Conservation (phyloP, 768 basidiomycete genomes). For the Suillus sp. region DNA sequence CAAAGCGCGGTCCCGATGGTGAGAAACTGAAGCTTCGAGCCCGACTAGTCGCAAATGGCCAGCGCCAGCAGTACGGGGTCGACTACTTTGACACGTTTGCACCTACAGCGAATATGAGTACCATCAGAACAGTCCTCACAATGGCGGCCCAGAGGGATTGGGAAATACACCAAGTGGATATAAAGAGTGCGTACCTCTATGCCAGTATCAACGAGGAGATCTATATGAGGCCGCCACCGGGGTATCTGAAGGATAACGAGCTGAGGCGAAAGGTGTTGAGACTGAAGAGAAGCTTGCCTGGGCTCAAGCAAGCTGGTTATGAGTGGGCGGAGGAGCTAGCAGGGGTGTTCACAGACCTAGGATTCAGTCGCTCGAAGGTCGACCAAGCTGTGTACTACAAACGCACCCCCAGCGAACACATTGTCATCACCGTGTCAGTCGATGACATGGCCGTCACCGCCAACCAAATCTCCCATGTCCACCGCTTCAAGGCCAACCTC, state of each 20-base stretch:
- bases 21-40: background rate
- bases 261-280: constrained; percentile 24
- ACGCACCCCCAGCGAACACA: constrained; percentile 6
- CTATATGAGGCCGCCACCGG: constrained; percentile 39
- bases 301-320: constrained; percentile 38
- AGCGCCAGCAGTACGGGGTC: background rate
- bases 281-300: constrained; percentile 37
- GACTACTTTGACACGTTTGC: constrained; percentile 28
- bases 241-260: constrained; percentile 23
- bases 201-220: constrained; percentile 33
- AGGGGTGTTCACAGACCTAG: background rate
- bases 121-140: constrained; percentile 13
- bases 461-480: constrained; percentile 12
- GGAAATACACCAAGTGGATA: constrained; percentile 19
- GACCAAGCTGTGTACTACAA: background rate
- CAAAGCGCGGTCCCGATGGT: background rate
- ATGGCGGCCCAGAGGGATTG: constrained; percentile 13
- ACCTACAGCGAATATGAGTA: constrained; percentile 4
- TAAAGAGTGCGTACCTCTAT: constrained; percentile 21
- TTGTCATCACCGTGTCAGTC: constrained; percentile 35
- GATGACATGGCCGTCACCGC: constrained; percentile 36
- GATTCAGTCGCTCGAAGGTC: background rate
- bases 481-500: background rate
- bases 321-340: constrained; percentile 33
- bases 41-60: background rate